Conservation (phyloP, 352 stramenopile species). For the Hyaloperonospora brassicae region DNA sequence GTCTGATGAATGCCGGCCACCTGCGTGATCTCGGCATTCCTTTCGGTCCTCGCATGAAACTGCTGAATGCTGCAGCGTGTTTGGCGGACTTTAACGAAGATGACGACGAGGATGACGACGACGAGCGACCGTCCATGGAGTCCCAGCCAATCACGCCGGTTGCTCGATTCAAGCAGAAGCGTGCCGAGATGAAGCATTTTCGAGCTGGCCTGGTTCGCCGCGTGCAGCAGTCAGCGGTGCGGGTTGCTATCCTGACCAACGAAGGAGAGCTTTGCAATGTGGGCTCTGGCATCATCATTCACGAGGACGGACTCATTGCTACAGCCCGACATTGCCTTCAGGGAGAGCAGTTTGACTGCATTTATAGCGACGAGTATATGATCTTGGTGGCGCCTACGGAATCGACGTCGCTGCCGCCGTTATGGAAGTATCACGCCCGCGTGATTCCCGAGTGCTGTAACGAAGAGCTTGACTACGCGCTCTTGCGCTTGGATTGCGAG, state of each 20-base stretch:
- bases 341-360: slow-evolving; percentile 81
- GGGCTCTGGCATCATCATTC: slow-evolving; percentile 79
- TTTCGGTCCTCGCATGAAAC: slow-evolving; percentile 77
- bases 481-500: slow-evolving; percentile 77
- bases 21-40: slow-evolving; percentile 77
- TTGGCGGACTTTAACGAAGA: slow-evolving; percentile 81
- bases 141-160: slow-evolving; percentile 58
- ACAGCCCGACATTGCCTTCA: slow-evolving; percentile 75
- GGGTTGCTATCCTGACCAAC: slow-evolving; percentile 78
- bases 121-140: slow-evolving; percentile 62
- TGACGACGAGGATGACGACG: slow-evolving; percentile 69
- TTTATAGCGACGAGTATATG: slow-evolving; percentile 85
- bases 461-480: slow-evolving; percentile 75
- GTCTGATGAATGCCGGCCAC: slow-evolving; percentile 81
- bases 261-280: slow-evolving; percentile 83
- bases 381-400: slow-evolving; percentile 78
- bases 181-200: slow-evolving; percentile 81
- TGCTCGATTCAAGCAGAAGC: slow-evolving; percentile 72
- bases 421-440: slow-evolving; percentile 81
- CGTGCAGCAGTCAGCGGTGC: slow-evolving; percentile 79
- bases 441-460: slow-evolving; percentile 79
- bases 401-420: slow-evolving; percentile 62
- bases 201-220: slow-evolving; percentile 74
- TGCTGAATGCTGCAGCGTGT: slow-evolving; percentile 75
- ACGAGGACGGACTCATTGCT: slow-evolving; percentile 70